Evolutionary conservation across 1,284 basidiomycete genomes (phyloP).

Genomic region (Afroboletus lepidellus): DNA sequence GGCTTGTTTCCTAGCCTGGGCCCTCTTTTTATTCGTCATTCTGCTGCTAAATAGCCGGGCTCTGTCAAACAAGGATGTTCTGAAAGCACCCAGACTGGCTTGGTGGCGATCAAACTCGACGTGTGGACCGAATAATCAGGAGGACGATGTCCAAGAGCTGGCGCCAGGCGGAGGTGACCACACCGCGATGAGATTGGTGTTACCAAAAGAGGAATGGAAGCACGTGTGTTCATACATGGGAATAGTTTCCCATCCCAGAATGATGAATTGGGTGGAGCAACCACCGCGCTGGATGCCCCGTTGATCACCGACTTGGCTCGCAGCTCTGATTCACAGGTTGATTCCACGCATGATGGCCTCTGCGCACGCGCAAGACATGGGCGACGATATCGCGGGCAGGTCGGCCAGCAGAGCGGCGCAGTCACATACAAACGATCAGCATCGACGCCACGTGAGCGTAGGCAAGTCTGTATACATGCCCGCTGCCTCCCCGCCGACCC

Average conservation of each 20-base stretch:
- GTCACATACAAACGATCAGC: slow-evolving; percentile 16
- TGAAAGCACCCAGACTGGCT: slow-evolving; percentile 14
- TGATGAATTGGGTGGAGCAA: slow-evolving; percentile 9
- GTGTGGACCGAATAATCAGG: background rate
- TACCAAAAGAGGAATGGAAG: slow-evolving; percentile 2
- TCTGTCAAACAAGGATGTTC: slow-evolving; percentile 5
- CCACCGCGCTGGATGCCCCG: slow-evolving; percentile 3
- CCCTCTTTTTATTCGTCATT: slow-evolving; percentile 43
- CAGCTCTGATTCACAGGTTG: background rate
- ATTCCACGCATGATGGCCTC: slow-evolving; percentile 16
- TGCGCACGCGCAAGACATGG: slow-evolving; percentile 3
- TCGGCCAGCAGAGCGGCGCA: slow-evolving; percentile 9
- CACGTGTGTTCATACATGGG: slow-evolving; percentile 19
- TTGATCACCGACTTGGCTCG: background rate
- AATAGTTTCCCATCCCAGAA: slow-evolving; percentile 8
- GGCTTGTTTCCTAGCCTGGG: slow-evolving; percentile 32
- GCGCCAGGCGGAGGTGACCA: slow-evolving; percentile 3
- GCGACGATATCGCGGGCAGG: slow-evolving; percentile 14
- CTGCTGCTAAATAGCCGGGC: slow-evolving; percentile 2
- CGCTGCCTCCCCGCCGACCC: slow-evolving; percentile 63
- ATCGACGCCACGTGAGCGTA: slow-evolving; percentile 18
- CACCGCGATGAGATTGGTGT: slow-evolving; percentile 1
- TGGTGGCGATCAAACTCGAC: background rate
- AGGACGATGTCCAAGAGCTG: background rate
- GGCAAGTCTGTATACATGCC: slow-evolving; percentile 49